Base-by-base conservation (phyloP, 2,329 filamentous ascomycete genomes). In the Myriosclerotinia curreyana region DNA sequence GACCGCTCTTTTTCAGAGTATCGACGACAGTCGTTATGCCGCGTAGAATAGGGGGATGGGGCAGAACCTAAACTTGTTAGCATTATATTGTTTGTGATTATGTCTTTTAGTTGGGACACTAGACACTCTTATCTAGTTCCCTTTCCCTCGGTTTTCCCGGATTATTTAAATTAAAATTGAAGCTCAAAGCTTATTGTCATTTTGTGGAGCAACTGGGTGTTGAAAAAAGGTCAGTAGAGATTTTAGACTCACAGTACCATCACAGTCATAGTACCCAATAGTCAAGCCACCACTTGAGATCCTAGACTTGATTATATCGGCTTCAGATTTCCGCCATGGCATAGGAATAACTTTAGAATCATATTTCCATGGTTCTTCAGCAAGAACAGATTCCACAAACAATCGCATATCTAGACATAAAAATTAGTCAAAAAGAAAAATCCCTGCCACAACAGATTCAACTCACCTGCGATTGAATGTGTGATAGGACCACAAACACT, bases 11-110 rank as follows among this genome's bases (percentile, higher is more conserved):
- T 67, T 76, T 73, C n/a, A 85, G 67, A 0, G 79, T 78, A 59
- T 81, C 75, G 6, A 79, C 79, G 0, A 83, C 78, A 7, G 81
- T 79, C 1, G 79, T 74, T 9, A 88, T 68, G 0, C 82, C 85
- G 28, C 86, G 77, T 5, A 75, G 73, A 31, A 88, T 78, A 2
- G 86, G 86, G 5, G 86, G 86, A 34, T 85, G 82, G 12, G 81
- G 79, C 1, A 48, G 5, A 1, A 48, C 55, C 55, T 59, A 2
- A 36, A 22, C 25, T 20, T 8, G 42, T 59, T 12, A 59, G 28
- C 9, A 20, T 25, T 1, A 4, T 1, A 15, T 20, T 12, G 2
- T 6, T 12, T 2, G 1, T 25, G 4, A 7, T 8, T 38, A 1
- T 59, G 48, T 5, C 5, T 7, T n/a, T 11, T 15, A 6, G 9